Evolutionary conservation across 352 stramenopile species (phyloP), one percentile per base, ranked within the genome.

Genomic region (Pythium sukuiense): DNA sequence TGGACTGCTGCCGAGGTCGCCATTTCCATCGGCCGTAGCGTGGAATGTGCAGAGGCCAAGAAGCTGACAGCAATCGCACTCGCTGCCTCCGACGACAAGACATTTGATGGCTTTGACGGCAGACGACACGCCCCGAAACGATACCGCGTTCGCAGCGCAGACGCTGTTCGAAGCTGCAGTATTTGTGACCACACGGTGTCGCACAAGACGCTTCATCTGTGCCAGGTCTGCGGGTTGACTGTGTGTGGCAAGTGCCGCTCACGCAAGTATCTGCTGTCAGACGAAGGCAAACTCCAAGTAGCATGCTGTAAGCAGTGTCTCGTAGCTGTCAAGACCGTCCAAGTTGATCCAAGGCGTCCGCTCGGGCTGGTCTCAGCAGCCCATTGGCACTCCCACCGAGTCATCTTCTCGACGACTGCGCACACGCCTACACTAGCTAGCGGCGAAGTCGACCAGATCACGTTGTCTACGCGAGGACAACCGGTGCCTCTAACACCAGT

Each of bases 251-350:
- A 57, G n/a, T 72, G 66, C 54, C 59, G 55, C 12, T 52, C 60
- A 35, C 53, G 46, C 20, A 68, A 64, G 46, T 53, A 49, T 26
- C 30, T 72, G 43, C 33, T 72, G 12, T 58, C 60, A 55, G 66
- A 72, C 48, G 54, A 65, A 29, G 37, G 46, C 37, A 67, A 72
- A 37, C 18, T 72, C 11, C 26, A 2, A n/a, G 61, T 69, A 16
- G 32, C 30, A 29, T 73, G 67, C 56, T 69, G 67, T 56, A 73
- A 69, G 55, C 55, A 73, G 55, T 72, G 66, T 24, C 61, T 72
- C 29, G 46, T 72, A 6, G 60, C 55, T n/a, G 59, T 61, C 33
- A 59, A 57, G 20, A 53, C 41, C 48, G 20, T 62, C 26, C 26
- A 41, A 3, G 60, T 62, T 3, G 61, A 73, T 48, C 55, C 67